phyloP scores from a whole-genome alignment of 2,329 filamentous ascomycete species.

The Venturia asperata region DNA sequence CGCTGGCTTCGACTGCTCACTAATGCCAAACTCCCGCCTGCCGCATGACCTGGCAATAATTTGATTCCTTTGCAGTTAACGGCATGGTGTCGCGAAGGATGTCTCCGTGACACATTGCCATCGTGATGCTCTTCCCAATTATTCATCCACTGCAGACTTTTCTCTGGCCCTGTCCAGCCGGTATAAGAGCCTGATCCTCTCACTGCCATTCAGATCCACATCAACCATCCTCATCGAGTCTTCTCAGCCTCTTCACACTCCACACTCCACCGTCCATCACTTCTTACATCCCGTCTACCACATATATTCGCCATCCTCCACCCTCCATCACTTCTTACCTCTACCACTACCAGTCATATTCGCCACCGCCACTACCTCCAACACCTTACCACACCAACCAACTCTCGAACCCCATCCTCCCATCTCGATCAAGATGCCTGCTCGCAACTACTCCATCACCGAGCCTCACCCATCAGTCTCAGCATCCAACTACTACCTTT shows the following conservation, averaged over 20 bases:
- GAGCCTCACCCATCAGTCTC: conserved; percentile 56
- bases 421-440: conserved; percentile 11
- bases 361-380: background rate
- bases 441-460: conserved; percentile 46
- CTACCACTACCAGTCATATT: background rate
- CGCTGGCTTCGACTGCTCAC: conserved; percentile 2
- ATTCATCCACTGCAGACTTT: conserved; percentile 16
- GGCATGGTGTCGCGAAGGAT: conserved; percentile 30
- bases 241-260: background rate
- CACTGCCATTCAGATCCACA: background rate
- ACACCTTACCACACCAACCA: conserved; percentile 1
- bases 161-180: background rate
- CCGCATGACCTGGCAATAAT: conserved; percentile 4
- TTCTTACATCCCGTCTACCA: background rate
- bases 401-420: background rate
- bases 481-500: conserved; percentile 44
- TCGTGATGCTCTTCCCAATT: conserved; percentile 19
- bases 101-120: conserved; percentile 14
- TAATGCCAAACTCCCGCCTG: conserved; percentile 14
- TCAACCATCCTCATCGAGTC: background rate
- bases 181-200: conserved; percentile 16
- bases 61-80: conserved; percentile 33
- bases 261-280: background rate
- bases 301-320: conserved; percentile 9
- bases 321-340: background rate